phyloP scores from a whole-genome alignment of 2,329 filamentous ascomycete genomes.

The Xylaria digitata region DNA sequence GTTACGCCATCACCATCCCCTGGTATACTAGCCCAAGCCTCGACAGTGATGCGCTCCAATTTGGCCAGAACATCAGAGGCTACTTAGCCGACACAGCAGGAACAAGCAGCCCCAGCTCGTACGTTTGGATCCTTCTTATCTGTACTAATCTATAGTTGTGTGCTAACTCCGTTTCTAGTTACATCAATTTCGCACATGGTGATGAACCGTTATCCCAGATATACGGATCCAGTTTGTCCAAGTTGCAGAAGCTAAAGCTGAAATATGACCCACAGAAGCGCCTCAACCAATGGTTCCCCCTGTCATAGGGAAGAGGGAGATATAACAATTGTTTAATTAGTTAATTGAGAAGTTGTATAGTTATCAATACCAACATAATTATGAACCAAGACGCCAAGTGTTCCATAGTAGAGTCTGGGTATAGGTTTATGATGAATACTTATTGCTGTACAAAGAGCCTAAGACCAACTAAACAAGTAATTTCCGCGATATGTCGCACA shows the following conservation, averaged over 20 bases:
- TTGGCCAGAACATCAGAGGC: conserved; percentile 49
- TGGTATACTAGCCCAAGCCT: conserved; percentile 54
- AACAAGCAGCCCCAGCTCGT: conserved; percentile 38
- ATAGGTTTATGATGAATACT: no score
- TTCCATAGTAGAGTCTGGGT: no score
- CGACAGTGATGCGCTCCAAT: conserved; percentile 51
- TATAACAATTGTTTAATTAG: neutral
- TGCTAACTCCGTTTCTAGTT: conserved; percentile 39
- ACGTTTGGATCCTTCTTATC: conserved; percentile 20
- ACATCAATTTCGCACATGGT: conserved; percentile 52
- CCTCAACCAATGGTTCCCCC: conserved; percentile 49
- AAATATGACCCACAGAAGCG: conserved; percentile 45
- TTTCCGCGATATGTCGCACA: no score
- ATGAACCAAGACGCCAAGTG: neutral
- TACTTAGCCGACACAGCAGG: conserved; percentile 44
- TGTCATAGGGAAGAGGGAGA: conserved; percentile 11
- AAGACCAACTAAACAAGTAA: no score
- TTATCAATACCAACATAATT: conserved; percentile 3
- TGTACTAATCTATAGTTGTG: conserved; percentile 6
- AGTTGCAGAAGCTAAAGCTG: conserved; percentile 46
- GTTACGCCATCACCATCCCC: conserved; percentile 53
- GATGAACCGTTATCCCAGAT: conserved; percentile 47
- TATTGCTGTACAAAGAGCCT: no score
- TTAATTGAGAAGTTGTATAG: neutral
- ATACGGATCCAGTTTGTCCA: conserved; percentile 43